These are phyloP conservation scores for Ophiostoma montium DNA, from an alignment of 2,329 filamentous ascomycete species.

Conservation along the genomic window DNA sequence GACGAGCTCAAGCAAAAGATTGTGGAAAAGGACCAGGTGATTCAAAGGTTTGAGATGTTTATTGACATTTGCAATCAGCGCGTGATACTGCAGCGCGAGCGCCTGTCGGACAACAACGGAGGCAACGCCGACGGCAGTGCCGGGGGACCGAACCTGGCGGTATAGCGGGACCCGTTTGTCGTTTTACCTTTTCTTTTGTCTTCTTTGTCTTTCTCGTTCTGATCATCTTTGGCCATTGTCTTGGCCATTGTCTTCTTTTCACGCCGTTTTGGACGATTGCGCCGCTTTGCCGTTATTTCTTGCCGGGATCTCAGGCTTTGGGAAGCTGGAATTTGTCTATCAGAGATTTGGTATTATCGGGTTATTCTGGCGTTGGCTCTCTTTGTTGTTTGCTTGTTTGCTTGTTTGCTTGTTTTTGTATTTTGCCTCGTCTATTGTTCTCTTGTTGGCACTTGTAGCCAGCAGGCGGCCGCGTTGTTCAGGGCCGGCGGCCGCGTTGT, in stretches of 20 bases:
- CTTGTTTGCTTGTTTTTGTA: background rate
- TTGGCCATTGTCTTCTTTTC: too few relatives aligned
- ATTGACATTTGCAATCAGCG: conserved; percentile 56
- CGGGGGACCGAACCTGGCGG: conserved; percentile 6
- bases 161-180: background rate
- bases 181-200: background rate
- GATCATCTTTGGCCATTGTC: too few relatives aligned
- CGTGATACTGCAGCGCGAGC: conserved; percentile 48
- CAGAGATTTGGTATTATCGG: too few relatives aligned
- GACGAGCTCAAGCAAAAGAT: conserved; percentile 44
- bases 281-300: too few relatives aligned
- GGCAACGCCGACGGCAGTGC: conserved; percentile 9
- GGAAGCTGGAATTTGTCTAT: too few relatives aligned
- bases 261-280: too few relatives aligned
- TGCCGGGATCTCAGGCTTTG: too few relatives aligned
- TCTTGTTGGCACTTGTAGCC: background rate
- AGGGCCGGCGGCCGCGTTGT: too few relatives aligned
- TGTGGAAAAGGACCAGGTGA: conserved; percentile 47
- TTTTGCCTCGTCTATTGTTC: background rate
- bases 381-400: background rate
- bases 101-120: conserved; percentile 24
- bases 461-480: too few relatives aligned
- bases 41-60: conserved; percentile 53
- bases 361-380: background rate
- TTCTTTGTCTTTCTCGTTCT: background rate